Evolutionary conservation across 768 basidiomycete species (phyloP).

Genomic region (Asterophora parasitica): DNA sequence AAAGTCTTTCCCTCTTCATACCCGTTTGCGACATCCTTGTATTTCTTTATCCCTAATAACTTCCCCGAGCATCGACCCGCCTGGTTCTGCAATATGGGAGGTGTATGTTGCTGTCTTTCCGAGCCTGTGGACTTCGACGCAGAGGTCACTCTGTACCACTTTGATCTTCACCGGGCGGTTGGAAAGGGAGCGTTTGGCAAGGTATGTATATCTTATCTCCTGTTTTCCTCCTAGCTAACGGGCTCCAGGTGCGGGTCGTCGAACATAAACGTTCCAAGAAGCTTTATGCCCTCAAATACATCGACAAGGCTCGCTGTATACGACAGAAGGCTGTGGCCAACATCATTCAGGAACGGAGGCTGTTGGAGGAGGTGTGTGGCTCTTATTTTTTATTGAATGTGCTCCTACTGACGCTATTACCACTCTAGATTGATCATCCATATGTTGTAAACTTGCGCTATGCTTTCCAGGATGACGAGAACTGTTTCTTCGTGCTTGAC

Average conservation of each 20-base stretch:
- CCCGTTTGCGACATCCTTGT: constrained; percentile 35
- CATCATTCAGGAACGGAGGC: constrained; percentile 87
- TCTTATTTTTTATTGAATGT: constrained; percentile 2
- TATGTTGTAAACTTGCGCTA: constrained; percentile 89
- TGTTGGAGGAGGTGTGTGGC: constrained; percentile 79
- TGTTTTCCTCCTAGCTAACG: constrained; percentile 5
- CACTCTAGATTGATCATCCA: constrained; percentile 72
- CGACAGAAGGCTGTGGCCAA: constrained; percentile 90
- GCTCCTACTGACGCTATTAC: constrained; percentile 4
- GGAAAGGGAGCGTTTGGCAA: constrained; percentile 99
- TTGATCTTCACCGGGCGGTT: constrained; percentile 91
- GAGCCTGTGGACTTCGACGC: constrained; percentile 82
- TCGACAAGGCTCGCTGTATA: constrained; percentile 91
- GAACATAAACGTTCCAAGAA: constrained; percentile 93
- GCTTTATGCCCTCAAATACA: constrained; percentile 95
- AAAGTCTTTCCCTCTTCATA: constrained; percentile 16
- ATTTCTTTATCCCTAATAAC: constrained; percentile 31
- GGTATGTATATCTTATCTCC: constrained; percentile 40
- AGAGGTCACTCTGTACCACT: constrained; percentile 91
- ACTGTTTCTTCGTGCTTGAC: constrained; percentile 97
- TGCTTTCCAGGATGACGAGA: constrained; percentile 96
- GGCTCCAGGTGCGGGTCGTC: constrained; percentile 82
- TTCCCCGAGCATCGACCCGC: constrained; percentile 24
- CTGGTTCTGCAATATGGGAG: constrained; percentile 50
- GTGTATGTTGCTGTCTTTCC: constrained; percentile 50